Conservation (phyloP, 805 yeast species). For the Zygosaccharomyces bisporus region DNA sequence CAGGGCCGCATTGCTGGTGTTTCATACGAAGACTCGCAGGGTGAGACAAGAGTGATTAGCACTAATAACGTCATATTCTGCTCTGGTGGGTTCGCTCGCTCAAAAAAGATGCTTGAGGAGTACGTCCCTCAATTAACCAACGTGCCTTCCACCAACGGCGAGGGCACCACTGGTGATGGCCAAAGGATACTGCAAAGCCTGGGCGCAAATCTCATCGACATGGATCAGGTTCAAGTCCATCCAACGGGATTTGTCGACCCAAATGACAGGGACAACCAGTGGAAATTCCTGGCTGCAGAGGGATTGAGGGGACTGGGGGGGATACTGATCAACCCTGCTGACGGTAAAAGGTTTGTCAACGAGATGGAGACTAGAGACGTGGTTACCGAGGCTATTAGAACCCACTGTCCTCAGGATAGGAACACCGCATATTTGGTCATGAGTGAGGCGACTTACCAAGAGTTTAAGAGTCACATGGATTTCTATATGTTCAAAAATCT, state of each 20-base stretch:
- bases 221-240: slow-evolving; percentile 59
- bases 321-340: slow-evolving; percentile 42
- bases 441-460: slow-evolving; percentile 43
- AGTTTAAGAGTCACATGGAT: slow-evolving; percentile 47
- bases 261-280: slow-evolving; percentile 38
- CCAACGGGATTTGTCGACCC: slow-evolving; percentile 59
- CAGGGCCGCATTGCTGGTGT: slow-evolving; percentile 40
- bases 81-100: slow-evolving; percentile 55
- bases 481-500: slow-evolving; percentile 45
- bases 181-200: slow-evolving; percentile 45
- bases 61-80: slow-evolving; percentile 45
- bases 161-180: slow-evolving; percentile 58
- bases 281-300: slow-evolving; percentile 60
- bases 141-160: slow-evolving; percentile 55
- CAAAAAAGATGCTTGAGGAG: slow-evolving; percentile 38
- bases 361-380: slow-evolving; percentile 52
- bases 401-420: slow-evolving; percentile 29
- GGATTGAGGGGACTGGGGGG: slow-evolving; percentile 60
- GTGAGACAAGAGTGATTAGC: slow-evolving; percentile 23
- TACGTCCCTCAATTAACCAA: slow-evolving; percentile 45
- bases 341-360: slow-evolving; percentile 50
- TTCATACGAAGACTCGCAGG: slow-evolving; percentile 36
- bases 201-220: slow-evolving; percentile 50
- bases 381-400: slow-evolving; percentile 45
- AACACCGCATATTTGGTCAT: slow-evolving; percentile 38